Conservation (phyloP, 2,329 filamentous ascomycete genomes). For the Neoarthrinium moseri region DNA sequence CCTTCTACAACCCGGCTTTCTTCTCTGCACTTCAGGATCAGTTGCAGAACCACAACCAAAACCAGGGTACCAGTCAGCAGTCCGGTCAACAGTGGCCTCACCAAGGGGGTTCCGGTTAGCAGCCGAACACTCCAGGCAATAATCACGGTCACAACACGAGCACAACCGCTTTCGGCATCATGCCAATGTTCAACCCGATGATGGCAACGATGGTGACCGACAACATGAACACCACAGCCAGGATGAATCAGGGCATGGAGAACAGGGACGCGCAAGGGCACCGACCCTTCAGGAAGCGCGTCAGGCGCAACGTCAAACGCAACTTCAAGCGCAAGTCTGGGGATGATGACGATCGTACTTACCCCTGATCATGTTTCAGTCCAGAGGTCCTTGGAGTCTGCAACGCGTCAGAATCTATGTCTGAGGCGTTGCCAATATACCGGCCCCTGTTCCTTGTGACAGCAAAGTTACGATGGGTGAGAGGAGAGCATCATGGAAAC, state of each 20-base stretch:
- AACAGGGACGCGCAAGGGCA: not conserved
- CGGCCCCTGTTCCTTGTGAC: too few species aligned
- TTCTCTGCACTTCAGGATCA: slow-evolving; percentile 49
- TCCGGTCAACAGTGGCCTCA: slow-evolving; percentile 26
- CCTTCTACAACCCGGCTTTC: slow-evolving; percentile 54
- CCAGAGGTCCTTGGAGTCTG: too few species aligned
- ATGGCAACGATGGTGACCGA: not conserved
- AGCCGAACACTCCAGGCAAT: not conserved
- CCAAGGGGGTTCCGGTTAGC: slow-evolving; percentile 22
- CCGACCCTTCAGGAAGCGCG: too few species aligned
- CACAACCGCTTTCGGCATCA: not conserved
- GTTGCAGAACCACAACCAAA: slow-evolving; percentile 32
- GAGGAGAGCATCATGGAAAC: too few species aligned
- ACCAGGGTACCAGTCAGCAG: slow-evolving; percentile 26
- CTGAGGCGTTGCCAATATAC: too few species aligned
- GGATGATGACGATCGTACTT: not conserved
- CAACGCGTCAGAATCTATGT: too few species aligned
- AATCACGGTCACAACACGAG: not conserved
- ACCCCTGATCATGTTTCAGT: too few species aligned
- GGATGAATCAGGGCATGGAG: not conserved
- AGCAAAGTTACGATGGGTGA: too few species aligned
- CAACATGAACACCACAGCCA: not conserved
- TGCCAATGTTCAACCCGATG: not conserved
- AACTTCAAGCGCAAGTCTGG: too few species aligned
- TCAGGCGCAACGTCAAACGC: too few species aligned